Percentiles rank a stretch among this genome's conserved stretches.
These are phyloP conservation scores for Balansia obtecta DNA, from an alignment of 2,329 filamentous ascomycete genomes.

Conservation along the genomic window DNA sequence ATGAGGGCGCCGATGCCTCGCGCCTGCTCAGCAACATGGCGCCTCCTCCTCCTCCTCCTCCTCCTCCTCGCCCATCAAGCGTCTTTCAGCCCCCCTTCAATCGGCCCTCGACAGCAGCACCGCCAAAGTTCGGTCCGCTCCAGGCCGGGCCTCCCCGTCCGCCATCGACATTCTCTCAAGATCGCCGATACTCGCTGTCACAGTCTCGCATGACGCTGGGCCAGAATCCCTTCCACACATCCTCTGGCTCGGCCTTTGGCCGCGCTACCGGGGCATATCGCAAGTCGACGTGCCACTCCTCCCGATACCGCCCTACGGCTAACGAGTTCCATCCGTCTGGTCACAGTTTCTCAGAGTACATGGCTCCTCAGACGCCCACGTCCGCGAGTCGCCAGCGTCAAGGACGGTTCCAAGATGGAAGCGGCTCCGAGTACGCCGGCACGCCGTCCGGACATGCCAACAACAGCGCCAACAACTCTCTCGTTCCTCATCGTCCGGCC, in stretches of 20 bases:
- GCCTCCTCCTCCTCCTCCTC: conserved; percentile 10
- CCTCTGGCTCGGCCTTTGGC: conserved; percentile 7
- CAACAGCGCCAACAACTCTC: neutral
- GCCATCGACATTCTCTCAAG: conserved; percentile 14
- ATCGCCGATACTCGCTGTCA: conserved; percentile 11
- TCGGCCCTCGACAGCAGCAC: conserved; percentile 10
- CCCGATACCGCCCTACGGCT: conserved; percentile 20
- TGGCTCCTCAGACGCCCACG: conserved; percentile 20
- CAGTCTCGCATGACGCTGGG: conserved; percentile 7
- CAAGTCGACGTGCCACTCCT: conserved; percentile 1
- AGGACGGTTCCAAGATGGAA: conserved; percentile 17
- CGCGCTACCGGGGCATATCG: neutral
- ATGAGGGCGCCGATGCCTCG: neutral
- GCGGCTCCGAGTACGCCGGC: neutral
- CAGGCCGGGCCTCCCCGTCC: conserved; percentile 17
- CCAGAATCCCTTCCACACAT: conserved; percentile 2
- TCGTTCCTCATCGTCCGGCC: conserved; percentile 10
- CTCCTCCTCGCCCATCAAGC: conserved; percentile 13
- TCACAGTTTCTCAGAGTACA: conserved; percentile 9
- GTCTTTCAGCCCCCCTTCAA: conserved; percentile 13
- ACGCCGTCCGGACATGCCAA: neutral
- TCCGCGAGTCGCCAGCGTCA: conserved; percentile 14
- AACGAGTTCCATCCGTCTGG: conserved; percentile 19
- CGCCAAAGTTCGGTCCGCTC: conserved; percentile 20
- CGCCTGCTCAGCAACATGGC: neutral